Conservation (phyloP, 1,284 basidiomycete genomes). For the Ustilago tritici region DNA sequence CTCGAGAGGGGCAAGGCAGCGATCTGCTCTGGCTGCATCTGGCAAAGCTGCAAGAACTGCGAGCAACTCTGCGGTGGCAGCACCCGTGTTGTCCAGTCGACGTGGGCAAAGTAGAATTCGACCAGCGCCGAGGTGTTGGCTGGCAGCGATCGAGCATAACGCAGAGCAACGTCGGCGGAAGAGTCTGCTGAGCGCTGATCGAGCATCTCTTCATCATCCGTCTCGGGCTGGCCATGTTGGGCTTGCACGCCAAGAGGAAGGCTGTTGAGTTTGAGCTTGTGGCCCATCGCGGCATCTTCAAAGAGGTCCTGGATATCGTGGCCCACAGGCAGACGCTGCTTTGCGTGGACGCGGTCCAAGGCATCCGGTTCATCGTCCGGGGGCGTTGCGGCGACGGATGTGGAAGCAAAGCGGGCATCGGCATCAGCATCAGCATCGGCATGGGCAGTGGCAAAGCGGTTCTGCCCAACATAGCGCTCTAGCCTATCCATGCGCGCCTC, state of each 20-base stretch:
- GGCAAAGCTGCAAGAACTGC: slow-evolving; percentile 36
- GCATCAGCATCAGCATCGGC: not conserved
- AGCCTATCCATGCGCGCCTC: slow-evolving; percentile 44
- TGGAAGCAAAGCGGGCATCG: slow-evolving; percentile 19
- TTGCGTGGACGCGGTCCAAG: slow-evolving; percentile 14
- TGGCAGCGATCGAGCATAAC: slow-evolving; percentile 46
- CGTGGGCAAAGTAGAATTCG: slow-evolving; percentile 61
- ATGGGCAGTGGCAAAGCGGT: not conserved
- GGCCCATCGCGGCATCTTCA: slow-evolving; percentile 51
- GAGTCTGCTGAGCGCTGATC: slow-evolving; percentile 48
- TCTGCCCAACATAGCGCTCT: slow-evolving; percentile 23
- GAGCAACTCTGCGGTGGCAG: slow-evolving; percentile 28
- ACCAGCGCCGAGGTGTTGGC: slow-evolving; percentile 37
- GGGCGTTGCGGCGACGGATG: slow-evolving; percentile 2
- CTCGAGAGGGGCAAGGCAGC: slow-evolving; percentile 54
- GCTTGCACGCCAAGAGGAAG: slow-evolving; percentile 28
- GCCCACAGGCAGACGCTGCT: slow-evolving; percentile 24
- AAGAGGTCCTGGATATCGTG: slow-evolving; percentile 48
- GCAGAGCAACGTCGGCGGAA: slow-evolving; percentile 46
- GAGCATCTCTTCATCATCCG: slow-evolving; percentile 48
- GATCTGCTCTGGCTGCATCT: slow-evolving; percentile 47
- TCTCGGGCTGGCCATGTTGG: slow-evolving; percentile 28
- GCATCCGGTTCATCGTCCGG: slow-evolving; percentile 17
- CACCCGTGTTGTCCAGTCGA: slow-evolving; percentile 63
- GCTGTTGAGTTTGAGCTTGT: slow-evolving; percentile 42